These are phyloP conservation scores for Suillus tomentosus DNA, from an alignment of 768 basidiomycete species.

Conservation along the genomic window DNA sequence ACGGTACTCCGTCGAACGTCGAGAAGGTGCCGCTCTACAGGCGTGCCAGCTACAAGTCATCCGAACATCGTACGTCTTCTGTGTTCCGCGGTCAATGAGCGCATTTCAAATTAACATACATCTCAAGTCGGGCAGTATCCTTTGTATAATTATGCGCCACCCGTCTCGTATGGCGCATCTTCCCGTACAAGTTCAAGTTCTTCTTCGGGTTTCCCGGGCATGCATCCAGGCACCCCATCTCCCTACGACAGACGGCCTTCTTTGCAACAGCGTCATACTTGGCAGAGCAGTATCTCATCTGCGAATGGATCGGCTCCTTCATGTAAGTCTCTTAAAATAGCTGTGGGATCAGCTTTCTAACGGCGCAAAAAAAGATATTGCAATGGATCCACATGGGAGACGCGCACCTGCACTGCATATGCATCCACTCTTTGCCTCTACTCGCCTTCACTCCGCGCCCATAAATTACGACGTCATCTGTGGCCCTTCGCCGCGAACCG, in stretches of 20 bases:
- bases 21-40: conserved; percentile 42
- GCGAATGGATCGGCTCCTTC: conserved; percentile 41
- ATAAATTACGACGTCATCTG: conserved; percentile 62
- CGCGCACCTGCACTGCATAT: conserved; percentile 48
- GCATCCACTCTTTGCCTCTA: conserved; percentile 64
- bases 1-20: conserved; percentile 31
- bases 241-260: conserved; percentile 46
- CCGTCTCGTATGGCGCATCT: conserved; percentile 39
- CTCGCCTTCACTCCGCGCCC: conserved; percentile 56
- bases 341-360: conserved; percentile 5
- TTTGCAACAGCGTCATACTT: conserved; percentile 48
- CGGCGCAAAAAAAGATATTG: conserved; percentile 14
- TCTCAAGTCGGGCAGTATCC: conserved; percentile 32
- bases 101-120: conserved; percentile 12
- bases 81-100: conserved; percentile 7
- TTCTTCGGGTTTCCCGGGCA: conserved; percentile 43
- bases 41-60: conserved; percentile 44
- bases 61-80: conserved; percentile 45
- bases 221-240: conserved; percentile 41
- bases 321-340: conserved; percentile 36
- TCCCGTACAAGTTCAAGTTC: conserved; percentile 55
- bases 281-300: conserved; percentile 44
- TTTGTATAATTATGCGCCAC: conserved; percentile 33
- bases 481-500: conserved; percentile 57
- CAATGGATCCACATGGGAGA: conserved; percentile 25